These are phyloP conservation scores for Populus trichocarpa DNA, from an alignment of 441 rosid species.

Conservation along the genomic window DNA sequence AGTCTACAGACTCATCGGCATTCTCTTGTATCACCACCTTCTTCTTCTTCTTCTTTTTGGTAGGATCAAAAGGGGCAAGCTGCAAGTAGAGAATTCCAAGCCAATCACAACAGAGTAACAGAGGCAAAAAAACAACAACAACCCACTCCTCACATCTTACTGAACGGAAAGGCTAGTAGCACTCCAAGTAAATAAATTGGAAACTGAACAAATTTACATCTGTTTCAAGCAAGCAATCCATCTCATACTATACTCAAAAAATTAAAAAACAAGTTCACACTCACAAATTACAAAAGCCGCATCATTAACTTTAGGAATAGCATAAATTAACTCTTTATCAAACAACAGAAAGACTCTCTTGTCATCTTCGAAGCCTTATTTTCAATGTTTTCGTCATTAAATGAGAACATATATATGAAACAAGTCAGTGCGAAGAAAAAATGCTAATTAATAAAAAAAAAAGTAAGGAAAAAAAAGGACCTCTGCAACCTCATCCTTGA, in stretches of 20 bases:
- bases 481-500: constrained; percentile 59
- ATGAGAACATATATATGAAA: no score
- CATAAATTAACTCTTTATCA: no score
- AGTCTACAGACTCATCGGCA: constrained; percentile 51
- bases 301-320: no score
- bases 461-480: constrained; percentile 27
- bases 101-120: background rate
- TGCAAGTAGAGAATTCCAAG: constrained; percentile 19
- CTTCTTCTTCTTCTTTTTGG: constrained; percentile 81
- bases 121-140: background rate
- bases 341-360: no score
- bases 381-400: no score
- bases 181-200: background rate
- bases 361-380: no score
- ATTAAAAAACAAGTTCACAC: no score
- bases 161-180: background rate
- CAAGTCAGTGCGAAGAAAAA: background rate
- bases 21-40: constrained; percentile 54
- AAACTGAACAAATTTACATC: background rate
- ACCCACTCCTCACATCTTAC: background rate
- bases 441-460: no score
- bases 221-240: background rate
- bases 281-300: no score
- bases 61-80: constrained; percentile 73
- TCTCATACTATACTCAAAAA: background rate